Percentiles rank a stretch among this genome's conserved stretches.
Evolutionary conservation across 768 basidiomycete species (phyloP).

Genomic region (Tricholomella constricta): DNA sequence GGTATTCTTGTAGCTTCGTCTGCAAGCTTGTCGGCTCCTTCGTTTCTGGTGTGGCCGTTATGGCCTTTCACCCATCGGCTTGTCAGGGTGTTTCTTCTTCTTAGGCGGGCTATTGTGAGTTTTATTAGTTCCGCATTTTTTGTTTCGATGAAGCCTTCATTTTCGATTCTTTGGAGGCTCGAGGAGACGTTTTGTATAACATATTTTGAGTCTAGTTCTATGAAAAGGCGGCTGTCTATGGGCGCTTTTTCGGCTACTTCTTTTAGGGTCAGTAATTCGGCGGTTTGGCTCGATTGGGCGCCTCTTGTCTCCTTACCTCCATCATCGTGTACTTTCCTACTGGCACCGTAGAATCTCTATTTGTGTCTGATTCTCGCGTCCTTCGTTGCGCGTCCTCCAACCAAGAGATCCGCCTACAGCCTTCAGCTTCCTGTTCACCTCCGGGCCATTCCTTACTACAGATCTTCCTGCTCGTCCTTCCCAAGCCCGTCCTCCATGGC

Average conservation of each 20-base stretch:
- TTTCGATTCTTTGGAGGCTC: not conserved
- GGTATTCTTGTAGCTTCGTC: no score
- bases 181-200: not conserved
- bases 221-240: not conserved
- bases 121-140: not conserved
- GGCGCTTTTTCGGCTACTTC: not conserved
- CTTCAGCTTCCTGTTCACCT: no score
- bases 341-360: no score
- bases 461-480: no score
- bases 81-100: not conserved
- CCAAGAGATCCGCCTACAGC: no score
- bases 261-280: not conserved
- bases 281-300: not conserved
- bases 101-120: not conserved
- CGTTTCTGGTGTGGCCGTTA: no score
- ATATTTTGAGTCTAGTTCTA: not conserved
- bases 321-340: no score
- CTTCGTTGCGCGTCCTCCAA: no score
- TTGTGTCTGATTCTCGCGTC: no score
- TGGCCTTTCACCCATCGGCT: not conserved
- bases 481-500: no score
- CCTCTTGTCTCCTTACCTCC: no score
- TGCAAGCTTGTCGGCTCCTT: not conserved
- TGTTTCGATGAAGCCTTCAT: not conserved
- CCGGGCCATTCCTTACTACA: no score